Conservation (phyloP, 169 alveolate species). For the Neospora caninum region DNA sequence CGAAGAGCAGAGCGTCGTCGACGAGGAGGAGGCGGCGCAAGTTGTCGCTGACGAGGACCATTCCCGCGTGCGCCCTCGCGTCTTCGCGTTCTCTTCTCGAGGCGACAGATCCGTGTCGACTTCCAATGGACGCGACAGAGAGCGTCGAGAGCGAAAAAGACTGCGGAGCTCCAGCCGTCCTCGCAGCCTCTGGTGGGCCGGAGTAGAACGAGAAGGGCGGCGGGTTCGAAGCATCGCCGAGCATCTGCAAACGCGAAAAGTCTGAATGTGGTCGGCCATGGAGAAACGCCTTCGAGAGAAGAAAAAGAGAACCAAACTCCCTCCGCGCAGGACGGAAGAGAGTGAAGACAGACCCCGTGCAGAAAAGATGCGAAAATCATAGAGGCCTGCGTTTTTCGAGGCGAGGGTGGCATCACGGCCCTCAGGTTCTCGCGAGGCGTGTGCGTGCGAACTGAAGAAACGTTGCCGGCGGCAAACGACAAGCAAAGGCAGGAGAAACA, state of each 20-base stretch:
- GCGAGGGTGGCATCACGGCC: no score
- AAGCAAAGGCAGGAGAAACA: no score
- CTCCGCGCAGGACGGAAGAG: no score
- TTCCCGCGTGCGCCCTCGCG: neutral
- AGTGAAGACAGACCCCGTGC: no score
- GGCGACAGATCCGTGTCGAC: neutral
- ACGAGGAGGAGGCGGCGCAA: constrained; percentile 49
- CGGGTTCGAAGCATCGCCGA: neutral
- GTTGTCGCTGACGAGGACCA: neutral
- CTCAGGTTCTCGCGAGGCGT: no score
- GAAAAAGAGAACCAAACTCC: no score
- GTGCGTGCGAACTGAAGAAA: no score
- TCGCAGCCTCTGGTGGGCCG: neutral
- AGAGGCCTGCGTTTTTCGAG: no score
- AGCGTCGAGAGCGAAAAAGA: neutral
- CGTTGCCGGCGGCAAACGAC: no score
- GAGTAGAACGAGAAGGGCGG: neutral
- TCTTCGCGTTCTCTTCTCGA: neutral
- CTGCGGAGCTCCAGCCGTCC: neutral
- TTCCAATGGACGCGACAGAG: neutral
- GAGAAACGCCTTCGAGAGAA: no score
- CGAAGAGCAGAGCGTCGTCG: constrained; percentile 58
- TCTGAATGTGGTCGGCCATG: no score
- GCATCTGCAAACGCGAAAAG: neutral
- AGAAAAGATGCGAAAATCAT: no score